Evolutionary conservation across 2,329 filamentous ascomycete species (phyloP).

Genomic region (Fusarium protoensiforme): DNA sequence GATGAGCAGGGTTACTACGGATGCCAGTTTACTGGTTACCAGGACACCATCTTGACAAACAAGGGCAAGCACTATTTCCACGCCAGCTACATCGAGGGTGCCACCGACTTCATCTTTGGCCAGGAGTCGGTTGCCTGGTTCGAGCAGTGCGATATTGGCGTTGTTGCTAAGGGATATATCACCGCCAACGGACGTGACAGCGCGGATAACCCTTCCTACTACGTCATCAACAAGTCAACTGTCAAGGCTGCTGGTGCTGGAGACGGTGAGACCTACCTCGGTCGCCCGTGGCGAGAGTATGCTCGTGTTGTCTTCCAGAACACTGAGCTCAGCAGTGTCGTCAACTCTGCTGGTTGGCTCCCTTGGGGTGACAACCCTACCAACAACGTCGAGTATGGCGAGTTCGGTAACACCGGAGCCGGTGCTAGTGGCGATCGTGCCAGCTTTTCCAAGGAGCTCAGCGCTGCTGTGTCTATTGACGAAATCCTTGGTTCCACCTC

Average conservation of each 20-base stretch:
- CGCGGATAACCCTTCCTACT: slow-evolving; percentile 51
- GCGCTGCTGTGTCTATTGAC: slow-evolving; percentile 8
- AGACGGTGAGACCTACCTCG: slow-evolving; percentile 54
- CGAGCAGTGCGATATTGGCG: slow-evolving; percentile 52
- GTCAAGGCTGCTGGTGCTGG: slow-evolving; percentile 43
- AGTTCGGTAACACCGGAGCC: slow-evolving; percentile 67
- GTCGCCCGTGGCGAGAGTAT: slow-evolving; percentile 58
- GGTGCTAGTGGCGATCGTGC: slow-evolving; percentile 66
- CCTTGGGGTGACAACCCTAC: slow-evolving; percentile 63
- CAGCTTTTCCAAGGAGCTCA: slow-evolving; percentile 51
- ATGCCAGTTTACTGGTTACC: slow-evolving; percentile 57
- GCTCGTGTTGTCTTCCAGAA: slow-evolving; percentile 61
- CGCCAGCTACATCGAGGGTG: slow-evolving; percentile 56
- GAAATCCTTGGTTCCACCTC: slow-evolving; percentile 19
- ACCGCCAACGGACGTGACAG: slow-evolving; percentile 55
- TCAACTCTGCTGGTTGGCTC: slow-evolving; percentile 62
- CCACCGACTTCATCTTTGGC: slow-evolving; percentile 56
- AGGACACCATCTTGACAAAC: slow-evolving; percentile 61
- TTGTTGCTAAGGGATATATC: slow-evolving; percentile 49
- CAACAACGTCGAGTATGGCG: slow-evolving; percentile 63
- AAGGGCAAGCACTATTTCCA: slow-evolving; percentile 60
- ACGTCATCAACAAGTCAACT: slow-evolving; percentile 57
- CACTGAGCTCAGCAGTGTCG: slow-evolving; percentile 54
- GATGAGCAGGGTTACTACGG: slow-evolving; percentile 57
- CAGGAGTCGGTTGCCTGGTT: slow-evolving; percentile 55